Base-by-base conservation (phyloP, 2,329 filamentous ascomycete species). In the Botrytis elliptica region DNA sequence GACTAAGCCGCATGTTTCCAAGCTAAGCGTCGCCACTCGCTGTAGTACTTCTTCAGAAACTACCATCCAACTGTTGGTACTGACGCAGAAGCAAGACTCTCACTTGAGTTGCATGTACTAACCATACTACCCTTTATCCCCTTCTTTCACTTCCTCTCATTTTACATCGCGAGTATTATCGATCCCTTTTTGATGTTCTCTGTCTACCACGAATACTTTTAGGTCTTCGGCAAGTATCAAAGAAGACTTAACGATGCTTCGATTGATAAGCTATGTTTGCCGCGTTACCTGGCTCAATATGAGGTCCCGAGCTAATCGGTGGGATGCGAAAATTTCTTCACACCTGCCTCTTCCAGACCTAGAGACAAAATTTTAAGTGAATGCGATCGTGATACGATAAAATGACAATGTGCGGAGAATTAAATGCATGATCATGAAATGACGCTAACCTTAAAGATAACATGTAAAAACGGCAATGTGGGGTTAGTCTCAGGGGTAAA, bases 141-240 rank as follows among this genome's bases (percentile, higher is more conserved):
- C 72, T 57, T 72, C 72, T 71, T 69, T 40, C 57, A n/a, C n/a
- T 29, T 55, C 25, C n/a, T 72, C 72, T 74, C 63, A 55, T 73
- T 75, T 66, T 68, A 71, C 67, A 76, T 77, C 74, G 75, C 77
- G 77, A 78, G 75, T 71, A 75, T 74, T 69, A 69, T 68, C 63
- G n/a, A 71, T 74, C 8, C 76, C 78, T 78, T 77, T 77, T 72
- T 74, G 78, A 75, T 75, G 75, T 75, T 74, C 64, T 77, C 77
- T 78, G 74, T 77, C 79, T 76, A 67, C 72, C 73, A 74, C 77
- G 73, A 73, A 75, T 75, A 74, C 68, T 60, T 73, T 77, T 77
- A 77, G 74, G 76, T 74, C 78, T 79, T 75, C 69, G 73, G 71
- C 66, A 77, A 78, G 36, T 72, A 73, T 70, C 65, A 64, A 72